Base-by-base conservation (phyloP, 805 yeast species). In the Lachancea lanzarotensis region DNA sequence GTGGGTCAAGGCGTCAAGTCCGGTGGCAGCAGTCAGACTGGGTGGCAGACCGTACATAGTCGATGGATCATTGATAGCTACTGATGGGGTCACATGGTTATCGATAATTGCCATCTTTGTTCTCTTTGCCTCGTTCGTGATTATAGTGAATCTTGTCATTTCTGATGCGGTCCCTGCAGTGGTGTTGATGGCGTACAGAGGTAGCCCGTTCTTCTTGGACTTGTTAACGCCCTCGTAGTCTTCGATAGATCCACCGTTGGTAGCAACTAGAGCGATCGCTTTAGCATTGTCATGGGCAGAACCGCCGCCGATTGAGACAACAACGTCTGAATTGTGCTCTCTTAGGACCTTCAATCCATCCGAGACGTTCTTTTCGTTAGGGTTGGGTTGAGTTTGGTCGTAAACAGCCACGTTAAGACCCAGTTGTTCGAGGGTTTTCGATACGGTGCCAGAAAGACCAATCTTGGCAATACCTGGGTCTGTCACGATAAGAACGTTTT, bases 141-240 rank as follows among this genome's bases (percentile, higher is more conserved):
- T 70, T 41, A 70, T 70, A 35, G 74, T 72, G 15, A 73, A 69
- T 18, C 72, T 72, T 8, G 74, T 70, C 45, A 73, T 67, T 54
- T 70, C 74, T 10, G 74, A 70, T 20, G 74, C 74, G 17, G 74
- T 70, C 17, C 74, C 74, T 11, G 74, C 73, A 5, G 74, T 70
- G 18, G 74, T 70, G 35, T 73, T 73, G 34, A 70, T 61, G 5
- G 74, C 73, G 44, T 70, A 63, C 49, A 70, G 48, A 5, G 74
- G 74, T 20, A 53, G 27, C 35, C 45, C 38, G n/a, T 43, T 42
- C 25, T 48, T 47, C 47, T 57, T 53, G 45, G 71, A 56, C 35
- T 53, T 49, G 54, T 69, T 70, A 45, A 70, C 71, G 52, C 70
- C 71, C 53, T 70, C 73, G 38, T 66, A 54, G 40, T 70, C 59